Evolutionary conservation across 208 protist genomes (phyloP).

Genomic region (Leishmania gerbilli): DNA sequence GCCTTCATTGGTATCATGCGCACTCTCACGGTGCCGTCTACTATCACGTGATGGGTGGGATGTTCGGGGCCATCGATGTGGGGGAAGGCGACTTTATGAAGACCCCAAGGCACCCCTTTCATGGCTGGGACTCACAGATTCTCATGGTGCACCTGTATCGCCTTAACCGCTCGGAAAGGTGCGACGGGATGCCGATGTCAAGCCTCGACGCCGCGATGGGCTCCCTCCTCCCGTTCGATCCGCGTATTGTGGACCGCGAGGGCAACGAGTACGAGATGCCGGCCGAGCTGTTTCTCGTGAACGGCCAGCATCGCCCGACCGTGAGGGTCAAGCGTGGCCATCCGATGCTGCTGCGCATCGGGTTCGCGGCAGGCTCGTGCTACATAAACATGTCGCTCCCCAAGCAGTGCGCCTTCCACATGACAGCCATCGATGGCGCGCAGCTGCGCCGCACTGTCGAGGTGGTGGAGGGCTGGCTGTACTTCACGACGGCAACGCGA

Average conservation of each 20-base stretch:
- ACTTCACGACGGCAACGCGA: conserved; percentile 83
- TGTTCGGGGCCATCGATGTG: conserved; percentile 82
- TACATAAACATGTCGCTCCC: conserved; percentile 77
- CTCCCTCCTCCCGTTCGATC: conserved; percentile 52
- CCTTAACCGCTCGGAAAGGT: conserved; percentile 40
- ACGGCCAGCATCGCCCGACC: conserved; percentile 78
- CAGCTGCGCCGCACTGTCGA: conserved; percentile 48
- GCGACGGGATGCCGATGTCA: conserved; percentile 62
- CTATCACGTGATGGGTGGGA: conserved; percentile 75
- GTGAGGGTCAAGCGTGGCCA: conserved; percentile 42
- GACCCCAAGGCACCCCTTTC: conserved; percentile 46
- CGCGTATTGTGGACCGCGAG: conserved; percentile 43
- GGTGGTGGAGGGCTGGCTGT: conserved; percentile 54
- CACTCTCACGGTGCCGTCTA: conserved; percentile 81
- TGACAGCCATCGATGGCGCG: conserved; percentile 73
- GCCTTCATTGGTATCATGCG: conserved; percentile 88
- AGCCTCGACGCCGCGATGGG: conserved; percentile 49
- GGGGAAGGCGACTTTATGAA: conserved; percentile 51
- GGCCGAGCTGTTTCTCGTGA: conserved; percentile 84
- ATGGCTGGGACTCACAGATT: conserved; percentile 35
- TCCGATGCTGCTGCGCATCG: conserved; percentile 66
- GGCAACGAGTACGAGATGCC: conserved; percentile 43
- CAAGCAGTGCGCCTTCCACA: conserved; percentile 55
- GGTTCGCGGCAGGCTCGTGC: conserved; percentile 78
- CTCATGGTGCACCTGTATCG: conserved; percentile 85